A percentile compares a stretch with the other conserved stretches of the same genome.
phyloP scores from a whole-genome alignment of 2,329 filamentous ascomycete genomes.

The Colletotrichum tropicicola region DNA sequence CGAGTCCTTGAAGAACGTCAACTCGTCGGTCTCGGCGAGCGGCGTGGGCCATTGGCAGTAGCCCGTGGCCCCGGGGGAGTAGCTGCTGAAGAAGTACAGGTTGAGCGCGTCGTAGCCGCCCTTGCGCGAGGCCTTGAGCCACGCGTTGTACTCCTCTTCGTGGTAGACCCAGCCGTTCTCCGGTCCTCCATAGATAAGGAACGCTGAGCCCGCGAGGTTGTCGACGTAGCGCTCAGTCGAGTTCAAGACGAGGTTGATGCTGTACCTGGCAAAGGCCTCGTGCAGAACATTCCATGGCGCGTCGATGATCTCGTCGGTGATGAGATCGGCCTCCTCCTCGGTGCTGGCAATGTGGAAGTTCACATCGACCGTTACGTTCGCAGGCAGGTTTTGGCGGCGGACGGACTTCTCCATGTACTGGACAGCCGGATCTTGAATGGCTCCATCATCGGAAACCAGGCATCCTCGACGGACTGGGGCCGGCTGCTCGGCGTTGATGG shows the following conservation, averaged over 20 bases:
- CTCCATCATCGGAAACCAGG: conserved; percentile 22
- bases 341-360: conserved; percentile 38
- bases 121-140: conserved; percentile 39
- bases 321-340: conserved; percentile 30
- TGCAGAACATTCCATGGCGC: conserved; percentile 34
- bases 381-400: conserved; percentile 28
- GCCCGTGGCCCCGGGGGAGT: conserved; percentile 48
- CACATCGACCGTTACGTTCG: conserved; percentile 35
- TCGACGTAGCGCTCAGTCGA: conserved; percentile 36
- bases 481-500: neutral
- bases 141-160: conserved; percentile 15
- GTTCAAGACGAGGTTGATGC: conserved; percentile 35
- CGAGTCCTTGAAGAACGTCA: conserved; percentile 10
- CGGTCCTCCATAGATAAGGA: conserved; percentile 33
- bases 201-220: conserved; percentile 31
- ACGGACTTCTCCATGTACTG: neutral
- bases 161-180: conserved; percentile 33
- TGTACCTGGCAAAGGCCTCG: conserved; percentile 31
- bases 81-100: conserved; percentile 52
- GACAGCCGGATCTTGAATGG: neutral
- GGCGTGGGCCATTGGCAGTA: conserved; percentile 55
- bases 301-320: conserved; percentile 30
- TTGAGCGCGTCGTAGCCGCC: conserved; percentile 52
- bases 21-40: neutral
- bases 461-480: conserved; percentile 3